Base-by-base conservation (phyloP, 495 filamentous ascomycete species). In the Tuber brumale region DNA sequence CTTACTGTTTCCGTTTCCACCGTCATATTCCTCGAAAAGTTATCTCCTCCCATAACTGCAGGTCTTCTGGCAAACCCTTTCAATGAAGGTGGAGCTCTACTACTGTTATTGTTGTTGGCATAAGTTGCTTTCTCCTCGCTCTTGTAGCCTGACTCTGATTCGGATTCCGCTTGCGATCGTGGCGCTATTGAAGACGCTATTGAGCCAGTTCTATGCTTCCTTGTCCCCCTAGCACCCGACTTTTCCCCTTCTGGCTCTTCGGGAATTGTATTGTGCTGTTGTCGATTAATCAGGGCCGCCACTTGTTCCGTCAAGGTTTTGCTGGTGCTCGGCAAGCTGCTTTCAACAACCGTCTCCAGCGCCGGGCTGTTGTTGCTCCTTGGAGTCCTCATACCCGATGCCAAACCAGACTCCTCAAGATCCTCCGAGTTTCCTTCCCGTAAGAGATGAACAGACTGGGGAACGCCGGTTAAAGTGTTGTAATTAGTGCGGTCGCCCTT, bases 1-100 rank as follows among this genome's bases (percentile, higher is more conserved):
- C 89, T 92, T 71, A 99, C 96, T 7, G 94, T 96, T 85, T 99
- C 95, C 6, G 95, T 98, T 85, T 99, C 95, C 19, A 99, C 95
- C 51, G 93, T 97, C 95, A 99, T 99, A 79, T 93, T 97, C 80
- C 91, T 90, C 44, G 92, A 89, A 21, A 93, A 91, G 16, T 89
- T 90, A 82, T 97, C 94, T 41, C 76, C 80, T 51, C 81, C 81
- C 75, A 83, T 77, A 23, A 80, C 72, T 72, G 61, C 88, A 85
- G 21, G 86, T 83, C 44, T 88, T 86, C 85, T 93, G 89, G 46
- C 88, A 85, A 85, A 87, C 31, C 78, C 77, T 71, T 76, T 80
- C 70, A 79, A 80, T 74, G 85, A 86, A 77, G 85, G 86, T 69
- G 84, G 80, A 41, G 82, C 81, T 71, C 84, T 85, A 82, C 71